These are phyloP conservation scores for Panellus pusillus DNA, from an alignment of 768 basidiomycete species.

Conservation along the genomic window DNA sequence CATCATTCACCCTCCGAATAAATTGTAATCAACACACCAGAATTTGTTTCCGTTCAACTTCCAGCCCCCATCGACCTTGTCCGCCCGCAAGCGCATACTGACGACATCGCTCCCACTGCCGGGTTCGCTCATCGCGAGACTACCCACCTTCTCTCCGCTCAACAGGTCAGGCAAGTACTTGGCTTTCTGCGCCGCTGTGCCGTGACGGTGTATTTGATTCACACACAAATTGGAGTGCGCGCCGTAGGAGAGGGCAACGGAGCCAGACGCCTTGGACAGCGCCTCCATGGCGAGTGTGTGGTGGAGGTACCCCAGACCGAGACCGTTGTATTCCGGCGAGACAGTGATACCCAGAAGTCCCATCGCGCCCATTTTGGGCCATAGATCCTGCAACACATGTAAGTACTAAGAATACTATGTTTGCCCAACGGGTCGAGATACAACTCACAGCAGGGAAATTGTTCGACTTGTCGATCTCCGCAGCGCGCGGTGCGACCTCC, in stretches of 20 bases:
- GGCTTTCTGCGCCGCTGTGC: slow-evolving; percentile 77
- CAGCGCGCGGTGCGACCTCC: slow-evolving; percentile 84
- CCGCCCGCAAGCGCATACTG: slow-evolving; percentile 84
- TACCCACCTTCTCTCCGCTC: slow-evolving; percentile 80
- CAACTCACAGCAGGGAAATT: slow-evolving; percentile 67
- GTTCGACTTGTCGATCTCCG: slow-evolving; percentile 84
- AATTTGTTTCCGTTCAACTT: slow-evolving; percentile 89
- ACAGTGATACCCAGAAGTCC: slow-evolving; percentile 89
- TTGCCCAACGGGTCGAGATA: background rate
- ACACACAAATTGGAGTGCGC: slow-evolving; percentile 91
- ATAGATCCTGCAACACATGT: slow-evolving; percentile 71
- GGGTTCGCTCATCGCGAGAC: slow-evolving; percentile 92
- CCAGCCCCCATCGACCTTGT: slow-evolving; percentile 76
- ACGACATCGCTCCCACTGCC: slow-evolving; percentile 95
- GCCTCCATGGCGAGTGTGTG: slow-evolving; percentile 96
- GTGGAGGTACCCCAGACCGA: slow-evolving; percentile 80
- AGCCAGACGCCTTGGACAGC: slow-evolving; percentile 85
- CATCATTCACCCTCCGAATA: slow-evolving; percentile 1
- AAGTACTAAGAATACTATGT: background rate
- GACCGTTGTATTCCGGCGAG: slow-evolving; percentile 75
- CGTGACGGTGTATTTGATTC: slow-evolving; percentile 83
- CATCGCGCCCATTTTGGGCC: slow-evolving; percentile 90
- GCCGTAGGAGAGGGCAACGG: slow-evolving; percentile 89
- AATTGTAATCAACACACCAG: slow-evolving; percentile 56
- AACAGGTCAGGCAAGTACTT: slow-evolving; percentile 84